Percentiles rank a stretch among this genome's conserved stretches.
Evolutionary conservation across 331 rosid species (phyloP).

Genomic region (Quercus tomentella): DNA sequence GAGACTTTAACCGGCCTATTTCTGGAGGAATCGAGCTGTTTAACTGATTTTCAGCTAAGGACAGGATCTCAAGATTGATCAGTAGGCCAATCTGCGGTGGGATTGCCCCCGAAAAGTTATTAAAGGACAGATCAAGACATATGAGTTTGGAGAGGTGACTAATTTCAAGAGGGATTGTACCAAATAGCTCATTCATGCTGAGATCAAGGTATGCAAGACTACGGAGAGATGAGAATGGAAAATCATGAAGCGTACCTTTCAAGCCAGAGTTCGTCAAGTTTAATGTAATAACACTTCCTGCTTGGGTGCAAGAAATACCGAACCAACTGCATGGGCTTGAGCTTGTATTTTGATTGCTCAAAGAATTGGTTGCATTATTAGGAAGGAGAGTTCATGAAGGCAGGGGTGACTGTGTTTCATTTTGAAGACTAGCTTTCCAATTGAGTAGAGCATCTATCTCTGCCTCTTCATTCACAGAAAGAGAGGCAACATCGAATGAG

Average conservation of each 20-base stretch:
- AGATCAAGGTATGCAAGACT: neutral
- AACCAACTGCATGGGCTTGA: slow-evolving; percentile 22
- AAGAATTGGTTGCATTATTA: neutral
- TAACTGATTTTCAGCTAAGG: neutral
- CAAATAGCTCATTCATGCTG: neutral
- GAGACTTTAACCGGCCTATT: neutral
- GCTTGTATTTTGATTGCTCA: neutral
- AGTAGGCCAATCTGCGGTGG: slow-evolving; percentile 5
- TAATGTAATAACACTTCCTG: slow-evolving; percentile 1
- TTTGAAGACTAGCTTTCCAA: slow-evolving; percentile 27
- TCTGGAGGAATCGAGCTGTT: slow-evolving; percentile 16
- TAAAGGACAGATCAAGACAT: slow-evolving; percentile 3
- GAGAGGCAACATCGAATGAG: neutral
- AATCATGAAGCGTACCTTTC: slow-evolving; percentile 19
- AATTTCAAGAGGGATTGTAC: slow-evolving; percentile 16
- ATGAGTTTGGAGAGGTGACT: neutral
- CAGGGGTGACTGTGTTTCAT: neutral
- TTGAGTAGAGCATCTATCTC: slow-evolving; percentile 16
- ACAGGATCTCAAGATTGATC: neutral
- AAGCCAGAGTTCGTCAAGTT: neutral
- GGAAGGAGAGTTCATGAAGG: slow-evolving; percentile 15
- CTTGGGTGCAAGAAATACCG: slow-evolving; percentile 17
- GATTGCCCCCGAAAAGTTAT: slow-evolving; percentile 5
- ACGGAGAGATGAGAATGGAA: slow-evolving; percentile 8
- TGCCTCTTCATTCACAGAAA: neutral